Evolutionary conservation across 768 basidiomycete species (phyloP).

Genomic region (Calocybe cyanea): DNA sequence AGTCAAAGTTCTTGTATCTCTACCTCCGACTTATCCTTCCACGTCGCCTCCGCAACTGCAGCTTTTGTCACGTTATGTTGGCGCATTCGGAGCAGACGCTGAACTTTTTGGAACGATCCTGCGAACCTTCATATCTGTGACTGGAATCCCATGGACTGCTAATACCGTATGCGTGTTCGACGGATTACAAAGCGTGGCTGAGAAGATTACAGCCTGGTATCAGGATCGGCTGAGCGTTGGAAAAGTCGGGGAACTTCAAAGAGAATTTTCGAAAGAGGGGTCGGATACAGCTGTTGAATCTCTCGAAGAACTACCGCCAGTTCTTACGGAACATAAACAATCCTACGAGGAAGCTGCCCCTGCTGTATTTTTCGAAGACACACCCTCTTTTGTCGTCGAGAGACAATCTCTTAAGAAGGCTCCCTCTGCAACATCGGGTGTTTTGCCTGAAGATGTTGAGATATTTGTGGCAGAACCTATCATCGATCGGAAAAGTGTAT

Average conservation of each 20-base stretch:
- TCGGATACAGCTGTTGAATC: conserved; percentile 17
- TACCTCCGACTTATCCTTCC: conserved; percentile 61
- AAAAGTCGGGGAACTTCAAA: conserved; percentile 48
- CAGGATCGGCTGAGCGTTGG: conserved; percentile 56
- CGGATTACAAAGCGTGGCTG: conserved; percentile 73
- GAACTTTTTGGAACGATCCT: conserved; percentile 73
- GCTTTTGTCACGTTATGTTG: conserved; percentile 80
- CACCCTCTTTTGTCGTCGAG: too few species aligned
- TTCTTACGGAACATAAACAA: background rate
- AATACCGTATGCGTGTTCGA: conserved; percentile 84
- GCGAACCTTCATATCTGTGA: conserved; percentile 74
- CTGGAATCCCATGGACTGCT: conserved; percentile 72
- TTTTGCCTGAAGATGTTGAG: conserved; percentile 54
- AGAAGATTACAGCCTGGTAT: conserved; percentile 68
- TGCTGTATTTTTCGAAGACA: too few species aligned
- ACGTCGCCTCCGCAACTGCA: conserved; percentile 76
- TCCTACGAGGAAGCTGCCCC: conserved; percentile 3
- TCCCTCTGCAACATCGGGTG: conserved; percentile 12
- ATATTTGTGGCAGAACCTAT: conserved; percentile 78
- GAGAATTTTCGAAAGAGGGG: conserved; percentile 44
- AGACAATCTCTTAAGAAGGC: conserved; percentile 10
- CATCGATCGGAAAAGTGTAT: conserved; percentile 78
- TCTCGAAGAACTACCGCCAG: conserved; percentile 4
- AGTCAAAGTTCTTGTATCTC: conserved; percentile 54
- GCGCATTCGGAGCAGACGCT: conserved; percentile 72